Base-by-base conservation (phyloP, 805 yeast genomes). In the Nakazawaea populi region DNA sequence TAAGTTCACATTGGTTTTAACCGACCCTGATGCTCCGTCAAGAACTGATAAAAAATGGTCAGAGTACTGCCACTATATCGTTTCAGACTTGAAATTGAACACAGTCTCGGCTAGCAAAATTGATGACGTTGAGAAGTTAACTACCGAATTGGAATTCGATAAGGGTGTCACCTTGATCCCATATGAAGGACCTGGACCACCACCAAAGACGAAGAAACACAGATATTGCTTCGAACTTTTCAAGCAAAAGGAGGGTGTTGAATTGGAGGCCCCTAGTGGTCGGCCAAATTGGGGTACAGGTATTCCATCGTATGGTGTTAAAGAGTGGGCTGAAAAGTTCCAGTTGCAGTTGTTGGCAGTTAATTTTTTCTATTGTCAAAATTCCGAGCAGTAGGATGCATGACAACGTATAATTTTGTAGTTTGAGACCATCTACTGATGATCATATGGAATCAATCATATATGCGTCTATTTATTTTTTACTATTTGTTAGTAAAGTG, bases 11-110 rank as follows among this genome's bases (percentile, higher is more conserved):
- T 69, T 91, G 56, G 87, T 87, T 3, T 58, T 90, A 56, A 91
- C 97, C 6, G 97, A 90, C 66, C 97, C 97, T 1, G 97, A 90
- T 71, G 97, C 97, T 6, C 97, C 97, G 11, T 79, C 90, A 4
- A 77, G 82, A 58, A 75, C 78, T 3, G 96, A 90, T 65, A 81
- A 84, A 61, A 88, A 83, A 63, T 89, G 96, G 95, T 84, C 94
- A 3, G 96, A 90, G 67, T 90, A 74, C 64, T 82, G 86, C 49
- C 97, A 90, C 69, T 88, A 80, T 75, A 71, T 90, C 39, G 69
- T 74, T 34, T 67, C 81, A 2, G 83, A 84, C 57, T 74, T 84
- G 58, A 61, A 69, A 41, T 67, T 81, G 58, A 71, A 69, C 48
- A 65, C 70, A 24, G 74, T 70, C 24, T 66, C 71, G 35, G 58